Conservation (phyloP, 106 monocot genomes). For the Platanthera zijinensis region DNA sequence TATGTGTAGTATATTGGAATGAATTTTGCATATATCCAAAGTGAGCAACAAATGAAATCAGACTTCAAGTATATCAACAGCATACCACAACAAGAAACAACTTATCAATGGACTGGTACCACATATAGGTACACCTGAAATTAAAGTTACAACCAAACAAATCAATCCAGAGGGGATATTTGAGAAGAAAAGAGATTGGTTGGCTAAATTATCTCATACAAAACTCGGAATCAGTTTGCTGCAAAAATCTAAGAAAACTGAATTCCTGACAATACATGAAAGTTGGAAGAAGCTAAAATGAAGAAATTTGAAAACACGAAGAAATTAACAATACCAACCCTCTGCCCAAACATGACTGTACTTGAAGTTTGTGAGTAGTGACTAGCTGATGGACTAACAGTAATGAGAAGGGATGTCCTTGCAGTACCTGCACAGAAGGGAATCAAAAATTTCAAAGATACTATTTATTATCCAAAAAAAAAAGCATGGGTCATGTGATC, state of each 20-base stretch:
- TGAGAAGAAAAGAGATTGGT: too few relatives aligned
- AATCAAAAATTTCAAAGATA: neutral
- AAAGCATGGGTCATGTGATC: neutral
- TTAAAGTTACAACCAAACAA: neutral
- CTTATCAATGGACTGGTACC: neutral
- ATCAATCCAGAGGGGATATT: neutral
- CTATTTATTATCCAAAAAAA: neutral
- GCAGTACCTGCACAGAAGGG: slow-evolving; percentile 37
- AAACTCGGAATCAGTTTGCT: neutral
- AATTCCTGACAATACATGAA: neutral
- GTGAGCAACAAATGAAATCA: neutral
- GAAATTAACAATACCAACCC: slow-evolving; percentile 22
- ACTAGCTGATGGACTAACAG: slow-evolving; percentile 41
- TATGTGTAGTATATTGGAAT: neutral
- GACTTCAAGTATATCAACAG: neutral
- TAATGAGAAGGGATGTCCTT: slow-evolving; percentile 51
- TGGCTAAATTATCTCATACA: neutral
- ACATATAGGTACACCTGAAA: neutral
- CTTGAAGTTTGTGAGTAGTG: slow-evolving; percentile 59
- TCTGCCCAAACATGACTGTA: slow-evolving; percentile 60
- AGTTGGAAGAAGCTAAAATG: neutral
- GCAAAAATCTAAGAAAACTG: neutral
- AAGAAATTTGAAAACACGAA: neutral
- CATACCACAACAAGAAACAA: neutral
- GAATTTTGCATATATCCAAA: neutral